Conservation (phyloP, 139 green algal species). For the Nannochloris sp. region DNA sequence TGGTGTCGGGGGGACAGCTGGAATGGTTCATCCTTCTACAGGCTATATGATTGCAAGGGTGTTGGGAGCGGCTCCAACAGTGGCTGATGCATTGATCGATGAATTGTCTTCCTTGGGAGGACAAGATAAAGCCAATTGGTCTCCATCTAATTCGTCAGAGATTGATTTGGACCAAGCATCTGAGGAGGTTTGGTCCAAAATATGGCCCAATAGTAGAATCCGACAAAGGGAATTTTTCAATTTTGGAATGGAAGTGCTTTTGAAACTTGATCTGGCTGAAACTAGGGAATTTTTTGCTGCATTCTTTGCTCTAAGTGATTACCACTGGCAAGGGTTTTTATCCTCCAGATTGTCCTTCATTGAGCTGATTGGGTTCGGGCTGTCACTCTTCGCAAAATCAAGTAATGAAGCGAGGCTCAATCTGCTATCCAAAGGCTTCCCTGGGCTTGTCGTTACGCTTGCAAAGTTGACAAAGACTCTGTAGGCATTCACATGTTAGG, state of each 20-base stretch:
- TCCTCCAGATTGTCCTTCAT: slow-evolving; percentile 69
- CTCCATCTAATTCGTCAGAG: slow-evolving; percentile 28
- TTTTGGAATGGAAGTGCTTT: slow-evolving; percentile 93
- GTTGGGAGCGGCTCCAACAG: slow-evolving; percentile 66
- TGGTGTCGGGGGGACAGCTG: slow-evolving; percentile 89
- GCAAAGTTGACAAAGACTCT: slow-evolving; percentile 24
- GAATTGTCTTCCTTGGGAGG: slow-evolving; percentile 36
- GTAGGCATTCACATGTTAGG: neutral
- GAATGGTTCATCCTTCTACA: slow-evolving; percentile 91
- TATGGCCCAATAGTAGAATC: slow-evolving; percentile 83
- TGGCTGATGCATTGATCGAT: slow-evolving; percentile 77
- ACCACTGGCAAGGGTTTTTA: slow-evolving; percentile 94
- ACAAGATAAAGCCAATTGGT: slow-evolving; percentile 37
- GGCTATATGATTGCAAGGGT: slow-evolving; percentile 92
- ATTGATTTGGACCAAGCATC: slow-evolving; percentile 42
- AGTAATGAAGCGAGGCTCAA: slow-evolving; percentile 54
- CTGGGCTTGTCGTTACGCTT: slow-evolving; percentile 62
- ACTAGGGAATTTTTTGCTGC: slow-evolving; percentile 91
- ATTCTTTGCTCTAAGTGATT: slow-evolving; percentile 87
- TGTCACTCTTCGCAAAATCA: slow-evolving; percentile 70
- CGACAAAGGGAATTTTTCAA: slow-evolving; percentile 87
- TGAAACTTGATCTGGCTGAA: slow-evolving; percentile 70
- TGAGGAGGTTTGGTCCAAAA: slow-evolving; percentile 62
- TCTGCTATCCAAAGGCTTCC: slow-evolving; percentile 60
- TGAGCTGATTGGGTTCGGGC: slow-evolving; percentile 77